These are phyloP conservation scores for Apium graveolens DNA, from an alignment of 129 eudicot species.

Conservation along the genomic window DNA sequence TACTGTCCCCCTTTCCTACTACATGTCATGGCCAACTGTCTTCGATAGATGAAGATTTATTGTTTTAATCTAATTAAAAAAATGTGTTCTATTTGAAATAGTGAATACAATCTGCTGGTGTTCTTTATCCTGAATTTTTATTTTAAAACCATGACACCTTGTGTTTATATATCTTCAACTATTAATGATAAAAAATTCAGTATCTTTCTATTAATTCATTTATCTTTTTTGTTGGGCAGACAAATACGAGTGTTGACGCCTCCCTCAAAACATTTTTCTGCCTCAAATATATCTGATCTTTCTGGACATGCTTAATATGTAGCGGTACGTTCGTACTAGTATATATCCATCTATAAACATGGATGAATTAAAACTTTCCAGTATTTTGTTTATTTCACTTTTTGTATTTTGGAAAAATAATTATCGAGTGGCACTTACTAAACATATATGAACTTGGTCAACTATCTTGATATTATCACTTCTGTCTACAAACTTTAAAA, in stretches of 20 bases:
- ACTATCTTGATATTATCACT: neutral
- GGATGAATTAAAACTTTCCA: neutral
- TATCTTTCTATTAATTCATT: neutral
- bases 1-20: neutral
- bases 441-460: neutral
- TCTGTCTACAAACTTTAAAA: neutral
- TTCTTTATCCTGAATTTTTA: neutral
- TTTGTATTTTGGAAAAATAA: neutral
- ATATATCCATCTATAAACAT: neutral
- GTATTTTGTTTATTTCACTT: neutral
- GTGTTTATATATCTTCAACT: neutral
- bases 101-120: neutral
- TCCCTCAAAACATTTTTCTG: conserved; percentile 81
- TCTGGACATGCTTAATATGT: conserved; percentile 96
- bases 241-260: conserved; percentile 88
- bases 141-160: neutral
- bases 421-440: neutral
- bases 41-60: neutral
- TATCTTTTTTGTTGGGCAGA: conserved; percentile 44
- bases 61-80: neutral
- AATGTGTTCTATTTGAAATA: neutral
- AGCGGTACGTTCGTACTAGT: conserved; percentile 36
- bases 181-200: neutral
- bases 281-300: conserved; percentile 76
- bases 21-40: neutral